Evolutionary conservation across 2,329 filamentous ascomycete species (phyloP), one percentile per base, ranked within the genome.

Genomic region (Alternaria sp.): DNA sequence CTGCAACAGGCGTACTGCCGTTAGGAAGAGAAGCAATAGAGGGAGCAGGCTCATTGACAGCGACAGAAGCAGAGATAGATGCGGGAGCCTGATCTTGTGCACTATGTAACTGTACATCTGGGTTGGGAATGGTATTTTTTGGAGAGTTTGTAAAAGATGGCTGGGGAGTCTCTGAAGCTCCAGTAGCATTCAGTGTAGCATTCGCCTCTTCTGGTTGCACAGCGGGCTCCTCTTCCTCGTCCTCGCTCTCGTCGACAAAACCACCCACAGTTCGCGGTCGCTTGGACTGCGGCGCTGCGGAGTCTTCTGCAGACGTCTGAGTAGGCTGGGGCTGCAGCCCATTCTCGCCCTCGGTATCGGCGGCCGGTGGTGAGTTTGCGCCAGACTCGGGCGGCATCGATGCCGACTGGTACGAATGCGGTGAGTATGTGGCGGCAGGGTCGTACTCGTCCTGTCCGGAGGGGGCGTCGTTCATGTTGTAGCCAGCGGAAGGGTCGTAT

Each of bases 201-300:
- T 79, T 82, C 73, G 80, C 82, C 72, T 81, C 79, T 63, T 80
- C 68, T 57, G 74, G 73, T 68, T 86, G 86, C 68, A 87, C 62
- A 64, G 74, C 72, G 63, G 75, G 73, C 67, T 75, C 73, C 63
- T 84, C 82, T 70, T 84, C 83, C 72, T 87, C 85, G 76, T 85
- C 84, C 74, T 87, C 85, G 75, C 87, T 86, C 78, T 88, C 87
- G 75, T 86, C 83, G 78, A 87, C 84, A 81, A 88, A 88, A 68
- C 86, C 87, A 75, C 85, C 86, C 72, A 85, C 84, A 63, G 82
- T 86, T 71, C 82, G 84, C 71, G 83, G 79, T 73, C 83, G 82
- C 66, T 80, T 78, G 56, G 73, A 70, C 48, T 69, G 72, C 47
- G 69, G 63, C 53, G 73, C 67, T 54, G 71, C 75, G 51, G 73